These are phyloP conservation scores for Rhodamnia rubescens DNA, from an alignment of 345 rosid species.

Conservation along the genomic window DNA sequence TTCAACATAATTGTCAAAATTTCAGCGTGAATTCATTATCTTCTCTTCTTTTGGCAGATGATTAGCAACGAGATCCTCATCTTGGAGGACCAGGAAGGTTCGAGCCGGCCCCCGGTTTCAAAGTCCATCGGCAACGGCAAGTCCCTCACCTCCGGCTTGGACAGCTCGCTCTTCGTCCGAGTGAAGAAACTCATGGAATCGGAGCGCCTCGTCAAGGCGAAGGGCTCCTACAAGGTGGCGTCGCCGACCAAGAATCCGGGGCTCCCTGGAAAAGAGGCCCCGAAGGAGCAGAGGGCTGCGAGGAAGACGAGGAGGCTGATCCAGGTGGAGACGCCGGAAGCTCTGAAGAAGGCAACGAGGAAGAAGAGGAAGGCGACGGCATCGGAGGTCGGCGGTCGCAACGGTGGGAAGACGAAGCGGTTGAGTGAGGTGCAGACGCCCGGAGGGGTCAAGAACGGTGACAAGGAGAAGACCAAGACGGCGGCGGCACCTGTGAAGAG, in stretches of 20 bases:
- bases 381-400: neutral
- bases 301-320: conserved; percentile 24
- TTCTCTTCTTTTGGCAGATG: neutral
- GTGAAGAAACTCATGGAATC: no score
- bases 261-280: neutral
- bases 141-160: no score
- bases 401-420: conserved; percentile 3
- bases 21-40: neutral
- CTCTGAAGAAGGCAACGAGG: conserved; percentile 5
- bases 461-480: neutral
- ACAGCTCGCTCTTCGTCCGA: no score
- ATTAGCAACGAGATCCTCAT: neutral
- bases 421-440: conserved; percentile 23
- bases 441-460: neutral
- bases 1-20: neutral
- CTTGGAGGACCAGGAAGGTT: neutral
- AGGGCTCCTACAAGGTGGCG: neutral
- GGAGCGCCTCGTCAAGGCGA: neutral
- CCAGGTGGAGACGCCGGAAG: conserved; percentile 28
- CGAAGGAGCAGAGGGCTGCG: neutral
- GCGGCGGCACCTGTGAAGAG: neutral
- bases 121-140: no score
- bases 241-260: neutral
- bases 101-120: neutral
- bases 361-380: conserved; percentile 1